Percentiles rank a stretch among this genome's conserved stretches.
phyloP scores from a whole-genome alignment of 1,284 basidiomycete genomes.

The Trichosporon faecale region DNA sequence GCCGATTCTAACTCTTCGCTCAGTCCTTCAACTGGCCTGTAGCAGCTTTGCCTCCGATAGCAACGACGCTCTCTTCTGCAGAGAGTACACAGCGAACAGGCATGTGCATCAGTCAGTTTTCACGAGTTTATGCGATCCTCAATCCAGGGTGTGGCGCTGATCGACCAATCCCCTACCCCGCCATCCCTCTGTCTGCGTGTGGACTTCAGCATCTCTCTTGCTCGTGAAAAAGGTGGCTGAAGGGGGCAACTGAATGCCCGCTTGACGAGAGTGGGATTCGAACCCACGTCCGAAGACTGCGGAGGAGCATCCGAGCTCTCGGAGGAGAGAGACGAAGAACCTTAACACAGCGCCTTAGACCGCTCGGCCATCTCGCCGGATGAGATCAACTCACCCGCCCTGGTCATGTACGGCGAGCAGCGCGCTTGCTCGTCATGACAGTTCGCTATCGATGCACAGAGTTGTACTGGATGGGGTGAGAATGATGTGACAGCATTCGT shows the following conservation, averaged over 20 bases:
- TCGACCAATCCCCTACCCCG: neutral
- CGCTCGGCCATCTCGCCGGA: conserved; percentile 21
- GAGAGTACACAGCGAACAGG: neutral
- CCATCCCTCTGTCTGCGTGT: neutral
- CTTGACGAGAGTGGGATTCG: conserved; percentile 42
- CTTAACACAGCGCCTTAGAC: conserved; percentile 26
- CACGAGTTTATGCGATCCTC: neutral
- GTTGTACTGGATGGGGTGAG: neutral
- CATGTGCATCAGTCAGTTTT: no score
- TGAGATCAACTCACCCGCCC: neutral
- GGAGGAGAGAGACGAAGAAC: neutral
- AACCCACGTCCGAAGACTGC: conserved; percentile 49
- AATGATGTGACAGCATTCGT: neutral
- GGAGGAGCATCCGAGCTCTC: conserved; percentile 3
- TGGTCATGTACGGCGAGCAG: neutral
- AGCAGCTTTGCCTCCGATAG: no score
- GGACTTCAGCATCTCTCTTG: neutral
- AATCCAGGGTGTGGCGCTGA: neutral
- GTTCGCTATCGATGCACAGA: no score
- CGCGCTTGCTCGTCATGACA: neutral
- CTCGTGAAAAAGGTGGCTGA: neutral
- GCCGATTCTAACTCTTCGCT: no score
- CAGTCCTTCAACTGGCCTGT: no score
- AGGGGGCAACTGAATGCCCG: neutral
- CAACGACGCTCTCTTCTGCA: neutral